Percentiles rank a stretch among this genome's conserved stretches.
phyloP scores from a whole-genome alignment of 306 rosid species.

The Lathyrus oleraceus region DNA sequence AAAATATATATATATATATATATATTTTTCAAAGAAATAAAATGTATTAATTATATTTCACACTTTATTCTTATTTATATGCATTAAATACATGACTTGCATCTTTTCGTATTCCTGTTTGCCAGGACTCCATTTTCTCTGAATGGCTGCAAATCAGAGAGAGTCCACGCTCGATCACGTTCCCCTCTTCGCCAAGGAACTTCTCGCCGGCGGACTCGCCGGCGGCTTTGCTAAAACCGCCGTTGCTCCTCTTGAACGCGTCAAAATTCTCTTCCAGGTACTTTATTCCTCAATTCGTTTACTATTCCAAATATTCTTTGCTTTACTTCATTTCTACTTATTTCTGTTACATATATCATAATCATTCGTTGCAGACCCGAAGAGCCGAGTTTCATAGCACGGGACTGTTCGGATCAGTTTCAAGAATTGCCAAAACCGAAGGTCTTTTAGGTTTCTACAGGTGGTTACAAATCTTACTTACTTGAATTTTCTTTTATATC shows the following conservation, averaged over 20 bases:
- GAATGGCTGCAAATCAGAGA: slow-evolving; percentile 48
- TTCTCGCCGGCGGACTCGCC: slow-evolving; percentile 81
- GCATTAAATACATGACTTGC: too few relatives aligned
- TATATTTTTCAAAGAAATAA: too few relatives aligned
- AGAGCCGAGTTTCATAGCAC: slow-evolving; percentile 74
- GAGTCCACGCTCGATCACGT: slow-evolving; percentile 40
- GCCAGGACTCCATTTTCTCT: background rate
- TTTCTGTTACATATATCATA: background rate
- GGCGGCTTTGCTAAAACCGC: slow-evolving; percentile 78
- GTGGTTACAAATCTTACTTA: slow-evolving; percentile 35
- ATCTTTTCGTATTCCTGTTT: background rate
- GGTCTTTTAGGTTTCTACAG: slow-evolving; percentile 83
- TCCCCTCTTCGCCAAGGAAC: slow-evolving; percentile 84
- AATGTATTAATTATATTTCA: too few relatives aligned
- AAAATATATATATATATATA: too few relatives aligned
- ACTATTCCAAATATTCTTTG: background rate
- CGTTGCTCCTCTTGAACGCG: slow-evolving; percentile 90
- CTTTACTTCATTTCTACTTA: too few relatives aligned
- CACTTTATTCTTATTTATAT: too few relatives aligned
- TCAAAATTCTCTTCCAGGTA: slow-evolving; percentile 94
- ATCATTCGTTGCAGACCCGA: slow-evolving; percentile 60
- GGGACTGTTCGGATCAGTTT: slow-evolving; percentile 64
- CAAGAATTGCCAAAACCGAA: slow-evolving; percentile 73
- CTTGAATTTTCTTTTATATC: background rate
- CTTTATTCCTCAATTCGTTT: background rate